Conservation (phyloP, 345 rosid genomes). For the Euphorbia peplus region DNA sequence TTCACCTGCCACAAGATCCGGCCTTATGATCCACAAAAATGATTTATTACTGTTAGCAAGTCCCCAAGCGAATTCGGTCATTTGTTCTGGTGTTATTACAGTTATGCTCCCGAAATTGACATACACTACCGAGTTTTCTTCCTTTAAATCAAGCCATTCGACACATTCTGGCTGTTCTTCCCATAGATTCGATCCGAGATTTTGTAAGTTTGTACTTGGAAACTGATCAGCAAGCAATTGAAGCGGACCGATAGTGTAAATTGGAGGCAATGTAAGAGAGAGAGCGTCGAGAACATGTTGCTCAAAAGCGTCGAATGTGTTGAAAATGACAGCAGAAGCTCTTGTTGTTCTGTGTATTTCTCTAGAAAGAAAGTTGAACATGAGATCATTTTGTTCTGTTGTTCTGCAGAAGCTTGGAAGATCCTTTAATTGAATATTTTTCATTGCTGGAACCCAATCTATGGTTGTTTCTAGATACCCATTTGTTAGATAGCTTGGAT, state of each 20-base stretch:
- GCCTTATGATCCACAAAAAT: constrained; percentile 32
- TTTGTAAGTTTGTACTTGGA: background rate
- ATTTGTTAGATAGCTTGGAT: constrained; percentile 29
- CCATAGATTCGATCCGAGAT: constrained; percentile 22
- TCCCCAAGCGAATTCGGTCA: constrained; percentile 33
- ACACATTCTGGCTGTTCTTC: constrained; percentile 24
- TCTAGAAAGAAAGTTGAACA: constrained; percentile 23
- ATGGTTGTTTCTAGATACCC: constrained; percentile 29
- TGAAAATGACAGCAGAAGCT: constrained; percentile 31
- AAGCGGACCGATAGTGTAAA: constrained; percentile 29
- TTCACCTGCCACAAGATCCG: constrained; percentile 17
- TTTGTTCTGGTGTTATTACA: constrained; percentile 16
- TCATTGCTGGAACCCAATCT: constrained; percentile 44
- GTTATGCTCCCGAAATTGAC: constrained; percentile 30
- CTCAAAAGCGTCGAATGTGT: constrained; percentile 38
- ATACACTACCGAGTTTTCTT: constrained; percentile 22
- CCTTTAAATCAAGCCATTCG: constrained; percentile 22
- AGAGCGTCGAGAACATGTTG: constrained; percentile 23
- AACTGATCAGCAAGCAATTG: constrained; percentile 15
- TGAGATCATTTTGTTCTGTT: constrained; percentile 25
- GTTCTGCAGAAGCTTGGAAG: constrained; percentile 39
- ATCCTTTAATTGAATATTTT: constrained; percentile 29
- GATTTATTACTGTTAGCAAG: constrained; percentile 22
- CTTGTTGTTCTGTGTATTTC: constrained; percentile 20
- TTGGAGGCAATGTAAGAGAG: constrained; percentile 24